Conservation (phyloP, 208 protist genomes). For the Leishmania major region DNA sequence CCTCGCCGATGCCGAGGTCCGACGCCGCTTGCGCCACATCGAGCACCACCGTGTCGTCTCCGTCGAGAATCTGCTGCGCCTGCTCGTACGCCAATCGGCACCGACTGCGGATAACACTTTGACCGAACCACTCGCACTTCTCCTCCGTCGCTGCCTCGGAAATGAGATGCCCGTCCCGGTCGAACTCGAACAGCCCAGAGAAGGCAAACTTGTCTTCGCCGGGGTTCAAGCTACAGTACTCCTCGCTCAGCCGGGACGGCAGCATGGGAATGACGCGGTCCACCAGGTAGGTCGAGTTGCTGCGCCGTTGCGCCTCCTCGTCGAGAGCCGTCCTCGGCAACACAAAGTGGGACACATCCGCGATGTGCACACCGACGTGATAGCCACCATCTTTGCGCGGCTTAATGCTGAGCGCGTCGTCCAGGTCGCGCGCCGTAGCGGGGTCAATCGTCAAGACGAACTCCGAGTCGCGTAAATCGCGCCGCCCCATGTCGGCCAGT, state of each 20-base stretch:
- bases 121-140: constrained; percentile 74
- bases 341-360: constrained; percentile 94
- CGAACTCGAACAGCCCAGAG: constrained; percentile 83
- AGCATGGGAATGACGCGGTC: constrained; percentile 93
- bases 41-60: constrained; percentile 36
- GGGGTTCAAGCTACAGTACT: constrained; percentile 90
- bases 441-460: constrained; percentile 92
- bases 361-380: constrained; percentile 95
- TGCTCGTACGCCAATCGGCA: constrained; percentile 88
- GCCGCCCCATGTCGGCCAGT: constrained; percentile 48
- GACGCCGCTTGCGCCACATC: constrained; percentile 33
- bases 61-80: constrained; percentile 81
- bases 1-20: constrained; percentile 17
- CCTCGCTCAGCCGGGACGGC: constrained; percentile 83
- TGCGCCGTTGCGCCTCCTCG: constrained; percentile 78
- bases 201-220: constrained; percentile 89
- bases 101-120: constrained; percentile 87
- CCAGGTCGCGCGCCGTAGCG: constrained; percentile 83
- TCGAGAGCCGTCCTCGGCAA: constrained; percentile 70
- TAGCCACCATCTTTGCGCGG: constrained; percentile 37
- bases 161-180: constrained; percentile 64
- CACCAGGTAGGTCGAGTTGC: constrained; percentile 90
- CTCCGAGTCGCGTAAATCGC: constrained; percentile 73
- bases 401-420: constrained; percentile 87
- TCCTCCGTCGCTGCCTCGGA: constrained; percentile 39